Percentiles rank a stretch among this genome's conserved stretches.
These are phyloP conservation scores for Colletotrichum nymphaeae DNA, from an alignment of 2,329 filamentous ascomycete species.

Conservation along the genomic window DNA sequence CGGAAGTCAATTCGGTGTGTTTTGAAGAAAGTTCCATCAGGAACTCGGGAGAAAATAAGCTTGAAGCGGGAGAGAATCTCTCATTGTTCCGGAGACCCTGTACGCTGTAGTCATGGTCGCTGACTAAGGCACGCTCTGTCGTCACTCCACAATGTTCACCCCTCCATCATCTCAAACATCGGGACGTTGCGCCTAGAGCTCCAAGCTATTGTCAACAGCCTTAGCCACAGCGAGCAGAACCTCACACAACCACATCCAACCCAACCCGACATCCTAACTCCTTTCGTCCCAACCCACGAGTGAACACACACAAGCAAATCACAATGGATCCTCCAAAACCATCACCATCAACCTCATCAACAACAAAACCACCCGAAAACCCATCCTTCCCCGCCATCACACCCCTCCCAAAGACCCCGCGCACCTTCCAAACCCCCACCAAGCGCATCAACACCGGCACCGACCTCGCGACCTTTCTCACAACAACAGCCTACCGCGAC, in stretches of 20 bases:
- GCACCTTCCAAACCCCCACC: constrained; percentile 73
- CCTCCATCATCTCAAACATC: not conserved
- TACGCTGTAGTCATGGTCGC: not conserved
- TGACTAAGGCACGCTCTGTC: constrained; percentile 7
- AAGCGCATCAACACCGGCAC: constrained; percentile 89
- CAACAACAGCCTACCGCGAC: constrained; percentile 85
- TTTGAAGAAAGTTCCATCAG: not conserved
- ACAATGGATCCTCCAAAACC: constrained; percentile 19
- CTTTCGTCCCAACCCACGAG: not conserved
- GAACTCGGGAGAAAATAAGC: not conserved
- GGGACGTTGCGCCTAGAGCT: not conserved
- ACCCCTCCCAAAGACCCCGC: constrained; percentile 61
- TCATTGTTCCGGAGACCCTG: not conserved
- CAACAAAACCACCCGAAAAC: not conserved
- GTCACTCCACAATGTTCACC: not conserved
- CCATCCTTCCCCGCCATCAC: constrained; percentile 47
- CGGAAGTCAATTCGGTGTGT: not conserved
- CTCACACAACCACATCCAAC: not conserved
- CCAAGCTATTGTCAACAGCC: constrained; percentile 4
- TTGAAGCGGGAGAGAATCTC: not conserved
- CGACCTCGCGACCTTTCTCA: constrained; percentile 85
- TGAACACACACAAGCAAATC: not conserved
- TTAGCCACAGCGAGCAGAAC: not conserved
- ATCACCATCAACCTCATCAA: not conserved
- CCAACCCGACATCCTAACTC: not conserved